Base-by-base conservation (phyloP, 2,329 filamentous ascomycete genomes). In the Phaeosphaeriaceae sp. region DNA sequence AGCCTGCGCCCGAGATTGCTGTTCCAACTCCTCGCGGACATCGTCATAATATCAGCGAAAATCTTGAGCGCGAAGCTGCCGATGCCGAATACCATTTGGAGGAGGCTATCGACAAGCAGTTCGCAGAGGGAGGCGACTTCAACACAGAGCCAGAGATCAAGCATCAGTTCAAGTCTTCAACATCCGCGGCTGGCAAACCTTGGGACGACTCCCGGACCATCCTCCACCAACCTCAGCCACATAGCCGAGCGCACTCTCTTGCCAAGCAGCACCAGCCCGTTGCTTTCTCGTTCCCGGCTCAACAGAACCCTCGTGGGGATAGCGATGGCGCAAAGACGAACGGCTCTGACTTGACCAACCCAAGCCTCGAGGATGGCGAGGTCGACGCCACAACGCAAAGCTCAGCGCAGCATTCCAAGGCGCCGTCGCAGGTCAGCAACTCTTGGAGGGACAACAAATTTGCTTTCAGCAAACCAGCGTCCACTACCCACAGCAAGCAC, bases 41-140 rank as follows among this genome's bases (percentile, higher is more conserved):
- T 75, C 83, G 83, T 55, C 90, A 93, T 67, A 93, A 93, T 66
- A 84, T 91, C 42, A 93, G 89, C 69, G 85, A 89, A 62, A 91
- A 88, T 47, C 83, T 96, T 22, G 92, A 97, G 74, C 89, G 89
- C 61, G 92, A 95, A 66, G 89, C 96, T 55, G 90, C 95, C 50
- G 91, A 93, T 70, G 89, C 91, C 4, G 91, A 96, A 69, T 94
- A 95, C 71, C 91, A 94, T 68, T 78, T 95, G 60, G 91, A 93
- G 72, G 88, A 93, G 72, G 88, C 91, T 60, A 88, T 93, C 61
- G 88, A 91, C 51, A 88, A 90, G 53, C 89, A 94, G 69, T 82
- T 94, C 49, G 90, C 93, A 58, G 89, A 93, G 65, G 89, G 91
- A 54, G 90, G 92, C 65, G 74, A 71, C 69, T 80, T 91, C 71